Base-by-base conservation (phyloP, 495 filamentous ascomycete species). In the Penicillium arizonense region DNA sequence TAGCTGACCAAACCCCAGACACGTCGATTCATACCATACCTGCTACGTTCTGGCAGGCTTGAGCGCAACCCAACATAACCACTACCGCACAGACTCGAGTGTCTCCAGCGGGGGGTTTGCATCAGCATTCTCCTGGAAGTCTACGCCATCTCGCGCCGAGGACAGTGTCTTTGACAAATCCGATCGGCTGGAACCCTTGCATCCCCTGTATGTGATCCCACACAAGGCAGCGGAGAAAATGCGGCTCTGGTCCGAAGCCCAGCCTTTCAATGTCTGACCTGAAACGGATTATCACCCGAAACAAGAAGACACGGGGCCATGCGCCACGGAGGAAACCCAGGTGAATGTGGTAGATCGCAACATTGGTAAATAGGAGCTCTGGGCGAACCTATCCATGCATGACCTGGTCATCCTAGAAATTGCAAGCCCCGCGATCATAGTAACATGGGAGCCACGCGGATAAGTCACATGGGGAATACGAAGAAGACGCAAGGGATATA, bases 21-120 rank as follows among this genome's bases (percentile, higher is more conserved):
- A 76, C 39, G 79, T 90, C 1, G 94, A 98, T 69, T 84, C 86
- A 47, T 98, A 98, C 67, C 94, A 98, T 73, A 85, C 89, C 26
- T 90, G 86, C 73, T 98, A 98, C 70, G 85, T 90, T 40, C 82
- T 98, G 30, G 84, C 87, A 18, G 94, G 95, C 8, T 78, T 97
- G 33, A 91, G 89, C 63, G 84, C 83, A 32, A 83, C 86, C 5
- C 91, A 97, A 67, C 77, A 96, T 63, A 68, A 82, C 58, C 91
- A 88, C 69, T 81, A 78, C 55, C 87, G 87, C 61, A 72, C 73
- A 42, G 62, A 75, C 39, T 58, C 71, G 21, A 74, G 73, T 59
- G 40, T 56, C 41, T 50, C 68, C 39, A 68, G 67, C 56, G 56
- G 61, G 48, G 59, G 23, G 14, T 75, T 85, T 24, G 57, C 71